These are phyloP conservation scores for Cyberlindnera saturnus DNA, from an alignment of 805 yeast genomes.

Conservation along the genomic window DNA sequence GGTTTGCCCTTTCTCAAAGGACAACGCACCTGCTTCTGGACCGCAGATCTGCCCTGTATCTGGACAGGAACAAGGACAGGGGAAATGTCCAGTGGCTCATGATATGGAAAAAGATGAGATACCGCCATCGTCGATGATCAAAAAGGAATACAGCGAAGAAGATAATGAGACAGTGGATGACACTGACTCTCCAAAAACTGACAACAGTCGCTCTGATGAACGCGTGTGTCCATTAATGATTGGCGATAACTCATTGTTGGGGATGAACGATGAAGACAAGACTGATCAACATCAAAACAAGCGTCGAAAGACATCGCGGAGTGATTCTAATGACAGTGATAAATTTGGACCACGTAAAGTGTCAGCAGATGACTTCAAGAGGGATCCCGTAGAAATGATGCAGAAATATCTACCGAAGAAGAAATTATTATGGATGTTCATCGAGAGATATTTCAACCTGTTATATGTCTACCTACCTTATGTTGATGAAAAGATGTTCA, in stretches of 20 bases:
- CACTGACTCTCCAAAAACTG: conserved; percentile 2
- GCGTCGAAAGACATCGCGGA: conserved; percentile 10
- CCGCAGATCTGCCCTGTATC: conserved; percentile 19
- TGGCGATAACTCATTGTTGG: conserved; percentile 31
- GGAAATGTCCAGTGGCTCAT: conserved; percentile 22
- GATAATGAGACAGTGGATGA: conserved; percentile 2
- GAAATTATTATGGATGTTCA: conserved; percentile 46
- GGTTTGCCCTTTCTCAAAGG: background rate
- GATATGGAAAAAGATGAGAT: conserved; percentile 3
- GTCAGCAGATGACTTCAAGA: conserved; percentile 18
- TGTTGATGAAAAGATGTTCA: conserved; percentile 51
- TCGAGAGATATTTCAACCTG: conserved; percentile 52
- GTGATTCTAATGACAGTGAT: conserved; percentile 11
- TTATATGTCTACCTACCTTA: conserved; percentile 64
- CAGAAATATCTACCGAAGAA: conserved; percentile 48
- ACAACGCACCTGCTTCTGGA: background rate
- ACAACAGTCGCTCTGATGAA: conserved; percentile 20
- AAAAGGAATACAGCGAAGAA: conserved; percentile 1
- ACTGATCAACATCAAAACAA: conserved; percentile 1
- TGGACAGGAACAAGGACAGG: conserved; percentile 10
- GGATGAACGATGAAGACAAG: background rate
- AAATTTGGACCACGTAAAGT: conserved; percentile 6
- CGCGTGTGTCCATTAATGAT: conserved; percentile 42
- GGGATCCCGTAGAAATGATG: conserved; percentile 27
- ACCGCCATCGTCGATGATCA: background rate